phyloP scores from a whole-genome alignment of 306 rosid genomes.

The Cucumis hystrix region DNA sequence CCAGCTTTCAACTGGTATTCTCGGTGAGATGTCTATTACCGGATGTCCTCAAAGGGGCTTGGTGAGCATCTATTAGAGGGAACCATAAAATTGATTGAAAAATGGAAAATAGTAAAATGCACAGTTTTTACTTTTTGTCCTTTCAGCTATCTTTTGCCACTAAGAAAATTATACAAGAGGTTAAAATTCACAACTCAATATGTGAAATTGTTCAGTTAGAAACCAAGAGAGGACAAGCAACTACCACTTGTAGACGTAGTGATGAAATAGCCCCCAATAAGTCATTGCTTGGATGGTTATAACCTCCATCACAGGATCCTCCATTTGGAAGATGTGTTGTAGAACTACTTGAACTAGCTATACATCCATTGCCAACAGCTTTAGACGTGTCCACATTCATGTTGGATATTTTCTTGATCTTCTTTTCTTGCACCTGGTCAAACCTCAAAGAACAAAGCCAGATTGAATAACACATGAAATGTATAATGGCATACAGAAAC shows the following conservation, averaged over 20 bases:
- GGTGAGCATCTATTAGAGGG: not conserved
- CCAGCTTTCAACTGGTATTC: not conserved
- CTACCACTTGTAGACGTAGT: constrained; percentile 76
- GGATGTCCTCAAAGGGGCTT: not conserved
- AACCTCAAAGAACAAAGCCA: constrained; percentile 15
- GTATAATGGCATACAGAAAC: not conserved
- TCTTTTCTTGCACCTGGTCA: constrained; percentile 92
- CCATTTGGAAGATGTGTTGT: constrained; percentile 70
- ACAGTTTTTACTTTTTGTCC: not conserved
- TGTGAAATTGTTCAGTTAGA: not conserved
- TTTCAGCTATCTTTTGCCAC: not conserved
- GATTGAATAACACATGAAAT: constrained; percentile 3
- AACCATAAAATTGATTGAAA: not conserved
- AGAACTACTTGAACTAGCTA: constrained; percentile 61
- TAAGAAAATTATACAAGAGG: not conserved
- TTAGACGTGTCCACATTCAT: constrained; percentile 75
- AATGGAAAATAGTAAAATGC: not conserved
- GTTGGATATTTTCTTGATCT: constrained; percentile 83
- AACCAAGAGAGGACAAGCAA: constrained; percentile 11
- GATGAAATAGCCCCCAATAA: constrained; percentile 64
- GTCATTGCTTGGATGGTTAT: constrained; percentile 41
- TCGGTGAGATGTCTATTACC: not conserved
- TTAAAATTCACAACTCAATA: not conserved
- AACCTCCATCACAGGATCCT: constrained; percentile 44
- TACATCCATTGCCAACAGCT: constrained; percentile 61